Conservation (phyloP, 495 filamentous ascomycete species). For the Chaetomium tenue region DNA sequence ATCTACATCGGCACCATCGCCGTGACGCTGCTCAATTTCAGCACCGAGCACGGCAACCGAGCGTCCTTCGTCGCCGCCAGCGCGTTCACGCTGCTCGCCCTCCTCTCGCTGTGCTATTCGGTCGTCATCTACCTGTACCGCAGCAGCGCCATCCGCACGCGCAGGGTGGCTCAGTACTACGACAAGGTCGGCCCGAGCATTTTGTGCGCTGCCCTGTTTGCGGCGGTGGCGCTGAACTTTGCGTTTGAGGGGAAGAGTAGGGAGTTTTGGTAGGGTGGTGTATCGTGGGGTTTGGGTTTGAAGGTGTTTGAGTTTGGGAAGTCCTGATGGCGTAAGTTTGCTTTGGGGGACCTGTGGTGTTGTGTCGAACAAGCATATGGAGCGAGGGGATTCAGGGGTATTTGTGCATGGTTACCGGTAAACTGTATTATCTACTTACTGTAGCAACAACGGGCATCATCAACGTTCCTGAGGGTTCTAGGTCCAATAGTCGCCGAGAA, state of each 20-base stretch:
- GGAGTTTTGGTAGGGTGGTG: slow-evolving; percentile 36
- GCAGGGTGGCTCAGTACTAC: slow-evolving; percentile 83
- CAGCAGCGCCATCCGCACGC: slow-evolving; percentile 74
- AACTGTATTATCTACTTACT: slow-evolving; percentile 9
- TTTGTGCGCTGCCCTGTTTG: slow-evolving; percentile 71
- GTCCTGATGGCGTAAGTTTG: background rate
- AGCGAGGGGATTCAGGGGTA: background rate
- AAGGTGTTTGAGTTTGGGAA: background rate
- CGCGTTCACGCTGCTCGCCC: slow-evolving; percentile 78
- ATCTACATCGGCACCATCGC: slow-evolving; percentile 93
- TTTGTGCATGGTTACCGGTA: slow-evolving; percentile 10
- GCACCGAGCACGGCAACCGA: slow-evolving; percentile 42
- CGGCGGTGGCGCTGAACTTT: slow-evolving; percentile 75
- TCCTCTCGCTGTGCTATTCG: slow-evolving; percentile 71
- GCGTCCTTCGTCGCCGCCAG: slow-evolving; percentile 65
- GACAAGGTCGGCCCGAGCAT: slow-evolving; percentile 81
- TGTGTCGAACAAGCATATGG: background rate
- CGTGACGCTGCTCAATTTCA: slow-evolving; percentile 87
- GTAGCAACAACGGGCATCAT: slow-evolving; percentile 8
- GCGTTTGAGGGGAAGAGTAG: slow-evolving; percentile 54
- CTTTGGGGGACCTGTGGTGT: slow-evolving; percentile 1
- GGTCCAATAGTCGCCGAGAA: background rate
- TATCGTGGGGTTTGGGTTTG: background rate
- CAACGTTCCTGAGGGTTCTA: background rate
- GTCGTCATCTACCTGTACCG: slow-evolving; percentile 83